Conservation (phyloP, 345 rosid species). For the Viola odorata region DNA sequence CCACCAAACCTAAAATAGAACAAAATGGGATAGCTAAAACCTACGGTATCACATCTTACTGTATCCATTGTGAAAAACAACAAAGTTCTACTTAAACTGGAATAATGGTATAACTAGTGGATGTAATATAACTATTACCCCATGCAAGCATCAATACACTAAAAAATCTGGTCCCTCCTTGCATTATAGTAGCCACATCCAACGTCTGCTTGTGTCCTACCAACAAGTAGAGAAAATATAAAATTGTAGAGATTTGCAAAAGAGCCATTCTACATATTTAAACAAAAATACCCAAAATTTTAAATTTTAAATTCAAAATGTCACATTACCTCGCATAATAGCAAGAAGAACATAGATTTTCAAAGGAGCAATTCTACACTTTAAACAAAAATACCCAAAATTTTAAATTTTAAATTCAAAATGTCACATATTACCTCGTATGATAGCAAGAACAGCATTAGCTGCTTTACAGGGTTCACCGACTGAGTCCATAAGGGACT, state of each 20-base stretch:
- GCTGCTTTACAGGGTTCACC: conserved; percentile 63
- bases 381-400: conserved; percentile 4
- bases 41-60: not conserved
- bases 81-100: not conserved
- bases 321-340: conserved; percentile 80
- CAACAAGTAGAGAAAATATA: conserved; percentile 17
- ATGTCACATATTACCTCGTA: conserved; percentile 51
- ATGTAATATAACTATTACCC: conserved; percentile 42
- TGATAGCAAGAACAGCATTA: conserved; percentile 66
- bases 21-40: conserved; percentile 1
- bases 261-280: not conserved
- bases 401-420: not conserved
- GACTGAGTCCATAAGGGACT: conserved; percentile 68
- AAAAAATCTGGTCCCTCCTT: conserved; percentile 60
- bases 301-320: too few relatives aligned
- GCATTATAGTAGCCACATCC: conserved; percentile 80
- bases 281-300: conserved; percentile 3
- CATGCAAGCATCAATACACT: conserved; percentile 95
- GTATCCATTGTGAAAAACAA: not conserved
- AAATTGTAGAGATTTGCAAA: conserved; percentile 3
- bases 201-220: conserved; percentile 64
- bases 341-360: conserved; percentile 37
- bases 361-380: conserved; percentile 3
- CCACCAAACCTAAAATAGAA: conserved; percentile 67
- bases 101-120: not conserved